Percentiles rank a stretch among this genome's conserved stretches.
Evolutionary conservation across 352 stramenopile species (phyloP).

Genomic region (Pythium brassicae): DNA sequence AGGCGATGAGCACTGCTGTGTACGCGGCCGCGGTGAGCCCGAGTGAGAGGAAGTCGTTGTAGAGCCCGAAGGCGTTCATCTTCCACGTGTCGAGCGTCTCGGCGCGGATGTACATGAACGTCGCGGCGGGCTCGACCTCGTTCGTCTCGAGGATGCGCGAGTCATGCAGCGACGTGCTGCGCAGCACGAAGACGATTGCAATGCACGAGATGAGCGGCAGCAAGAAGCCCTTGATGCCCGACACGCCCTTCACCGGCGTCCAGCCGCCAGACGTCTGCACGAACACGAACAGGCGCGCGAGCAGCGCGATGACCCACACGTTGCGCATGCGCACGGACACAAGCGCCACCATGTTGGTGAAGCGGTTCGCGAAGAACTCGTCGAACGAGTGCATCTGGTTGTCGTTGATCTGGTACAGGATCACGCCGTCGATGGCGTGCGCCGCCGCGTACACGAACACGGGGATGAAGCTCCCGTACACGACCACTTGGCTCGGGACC

Average conservation of each 20-base stretch:
- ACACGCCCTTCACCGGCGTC: slow-evolving; percentile 41
- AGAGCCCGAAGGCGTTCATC: slow-evolving; percentile 50
- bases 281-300: slow-evolving; percentile 38
- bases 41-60: slow-evolving; percentile 44
- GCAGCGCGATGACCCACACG: slow-evolving; percentile 39
- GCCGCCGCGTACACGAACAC: slow-evolving; percentile 42
- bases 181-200: slow-evolving; percentile 18
- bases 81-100: slow-evolving; percentile 55
- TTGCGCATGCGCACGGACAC: slow-evolving; percentile 46
- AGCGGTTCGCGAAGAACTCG: slow-evolving; percentile 25
- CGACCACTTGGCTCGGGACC: slow-evolving; percentile 41
- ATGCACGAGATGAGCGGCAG: slow-evolving; percentile 27
- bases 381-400: slow-evolving; percentile 25
- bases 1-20: slow-evolving; percentile 18
- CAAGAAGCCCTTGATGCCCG: slow-evolving; percentile 34
- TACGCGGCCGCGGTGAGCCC: slow-evolving; percentile 37
- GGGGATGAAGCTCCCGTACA: slow-evolving; percentile 50
- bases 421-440: slow-evolving; percentile 44
- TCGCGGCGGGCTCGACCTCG: slow-evolving; percentile 39
- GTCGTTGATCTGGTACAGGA: slow-evolving; percentile 50
- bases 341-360: slow-evolving; percentile 29
- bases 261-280: slow-evolving; percentile 46
- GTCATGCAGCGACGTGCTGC: slow-evolving; percentile 21
- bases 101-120: slow-evolving; percentile 52
- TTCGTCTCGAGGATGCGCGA: slow-evolving; percentile 49